Percentiles rank a stretch among this genome's conserved stretches.
Conservation (phyloP, 345 rosid species). For the Gossypium sturtianum region DNA sequence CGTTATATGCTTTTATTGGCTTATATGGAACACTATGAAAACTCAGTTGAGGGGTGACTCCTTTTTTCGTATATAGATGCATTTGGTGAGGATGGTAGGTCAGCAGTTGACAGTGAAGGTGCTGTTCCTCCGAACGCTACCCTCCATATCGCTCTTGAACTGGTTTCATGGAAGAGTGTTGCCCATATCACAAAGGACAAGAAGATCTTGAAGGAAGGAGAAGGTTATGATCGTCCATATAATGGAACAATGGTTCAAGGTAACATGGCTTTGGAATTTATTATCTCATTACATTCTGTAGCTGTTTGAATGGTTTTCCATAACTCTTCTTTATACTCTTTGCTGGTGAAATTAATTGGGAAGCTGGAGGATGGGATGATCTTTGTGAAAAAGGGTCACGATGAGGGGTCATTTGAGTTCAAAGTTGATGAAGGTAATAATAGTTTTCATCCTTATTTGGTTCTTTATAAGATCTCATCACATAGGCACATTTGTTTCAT, state of each 20-base stretch:
- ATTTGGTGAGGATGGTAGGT: conserved; percentile 23
- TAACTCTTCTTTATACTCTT: background rate
- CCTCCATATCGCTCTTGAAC: conserved; percentile 32
- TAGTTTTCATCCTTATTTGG: background rate
- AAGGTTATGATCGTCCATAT: conserved; percentile 59
- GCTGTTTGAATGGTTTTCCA: background rate
- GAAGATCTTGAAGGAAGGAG: conserved; percentile 49
- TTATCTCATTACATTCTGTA: background rate
- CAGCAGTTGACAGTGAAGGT: conserved; percentile 9
- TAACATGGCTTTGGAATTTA: conserved; percentile 9
- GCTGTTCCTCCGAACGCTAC: conserved; percentile 24
- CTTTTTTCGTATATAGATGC: conserved; percentile 40
- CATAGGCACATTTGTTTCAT: too few species aligned
- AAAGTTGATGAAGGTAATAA: conserved; percentile 57
- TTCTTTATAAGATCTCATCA: background rate
- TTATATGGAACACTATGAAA: background rate
- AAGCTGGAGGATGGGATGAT: conserved; percentile 53
- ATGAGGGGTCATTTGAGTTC: conserved; percentile 52
- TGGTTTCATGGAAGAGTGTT: conserved; percentile 62
- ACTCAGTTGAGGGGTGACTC: background rate
- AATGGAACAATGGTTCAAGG: conserved; percentile 64
- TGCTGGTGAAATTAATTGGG: conserved; percentile 44
- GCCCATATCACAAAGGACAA: conserved; percentile 50
- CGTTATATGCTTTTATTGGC: background rate
- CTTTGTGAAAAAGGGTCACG: conserved; percentile 48